Base-by-base conservation (phyloP, 2,329 filamentous ascomycete species). In the Venturia effusa region DNA sequence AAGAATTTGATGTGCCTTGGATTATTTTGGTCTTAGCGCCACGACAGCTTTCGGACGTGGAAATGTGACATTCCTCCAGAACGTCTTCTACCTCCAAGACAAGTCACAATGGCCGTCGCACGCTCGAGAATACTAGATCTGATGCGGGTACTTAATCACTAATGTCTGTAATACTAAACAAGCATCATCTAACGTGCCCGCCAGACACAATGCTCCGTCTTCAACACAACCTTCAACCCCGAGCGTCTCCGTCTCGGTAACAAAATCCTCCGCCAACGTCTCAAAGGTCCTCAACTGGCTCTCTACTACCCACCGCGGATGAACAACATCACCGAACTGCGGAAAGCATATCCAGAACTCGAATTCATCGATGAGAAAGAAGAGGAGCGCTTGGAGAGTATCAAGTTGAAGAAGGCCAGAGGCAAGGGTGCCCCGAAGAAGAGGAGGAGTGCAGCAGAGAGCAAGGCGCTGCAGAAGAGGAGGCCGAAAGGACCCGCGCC, bases 361-460 rank as follows among this genome's bases (percentile, higher is more conserved):
- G 81, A 86, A 65, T 85, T 87, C 7, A 85, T 86, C 71, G 85
- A 97, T 70, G 87, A 94, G 66, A 80, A 81, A 4, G 90, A 96
- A 74, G 85, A 90, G 70, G 88, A 94, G 68, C 86, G 94, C 70
- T 78, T 91, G 66, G 91, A 91, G 74, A 84, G 86, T 75, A 82
- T 92, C 68, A 74, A 70, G 72, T 78, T 76, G 72, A 48, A 45
- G 70, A 90, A 88, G 73, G 75, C 83, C 37, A 87, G 92, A 79
- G 92, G 92, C 68, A 97, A 97, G 81, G 88, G 88, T 64, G 84
- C 88, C 55, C 92, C 93, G 8, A 88, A 95, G 84, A 97, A 96
- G 84, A 87, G 81, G 72, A 87, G 81, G 72, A 86, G 81, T 55
- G 77, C 77, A 68, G 76, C 76, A 65, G 78, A 62, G 24, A 45